Evolutionary conservation across 2,329 filamentous ascomycete species (phyloP), one percentile per base, ranked within the genome.

Genomic region (Fusarium sp.): DNA sequence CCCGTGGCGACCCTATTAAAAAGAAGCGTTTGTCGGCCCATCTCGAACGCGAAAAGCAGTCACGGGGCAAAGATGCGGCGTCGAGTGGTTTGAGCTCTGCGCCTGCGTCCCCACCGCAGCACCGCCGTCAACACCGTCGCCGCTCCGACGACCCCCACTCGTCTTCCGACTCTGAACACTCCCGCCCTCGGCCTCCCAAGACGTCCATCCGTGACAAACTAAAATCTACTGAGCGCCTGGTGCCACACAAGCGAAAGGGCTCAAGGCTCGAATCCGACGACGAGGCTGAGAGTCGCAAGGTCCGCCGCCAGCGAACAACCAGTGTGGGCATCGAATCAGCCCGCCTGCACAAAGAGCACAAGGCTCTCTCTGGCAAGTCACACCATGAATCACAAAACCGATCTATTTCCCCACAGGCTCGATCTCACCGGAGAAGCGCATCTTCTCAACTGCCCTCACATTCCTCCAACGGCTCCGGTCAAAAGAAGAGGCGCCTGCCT

Each of bases 391-490:
- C 76, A 39, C 80, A 78, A 45, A 76, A 78, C 52, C 79, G 88
- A 71, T 94, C 92, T 11, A 82, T 86, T 22, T 94, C 92, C 20
- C 92, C 92, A 13, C 89, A 86, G 57, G 80, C 85, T 58, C 87
- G 88, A 75, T 80, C 83, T 31, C 92, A 94, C 79, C 88, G 91
- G 63, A 88, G 92, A 68, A 92, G 91, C 74, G 84, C 86, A 31
- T 94, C 92, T 3, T 92, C 89, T 0, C 91, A 93, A 77, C 85
- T 92, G 22, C 86, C 89, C 1, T 85, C 88, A 5, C 83, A 89
- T 69, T 84, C 86, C 68, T 84, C 86, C 33, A 90, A 90, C 80
- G 89, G 90, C 6, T 80, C 90, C 37, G 83, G 85, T 61, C 83
- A 86, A 67, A 92, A 92, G 83, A 92, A 92, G 81, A 90, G 88